Conservation (phyloP, 768 basidiomycete genomes). For the Trametes cinnabarina region DNA sequence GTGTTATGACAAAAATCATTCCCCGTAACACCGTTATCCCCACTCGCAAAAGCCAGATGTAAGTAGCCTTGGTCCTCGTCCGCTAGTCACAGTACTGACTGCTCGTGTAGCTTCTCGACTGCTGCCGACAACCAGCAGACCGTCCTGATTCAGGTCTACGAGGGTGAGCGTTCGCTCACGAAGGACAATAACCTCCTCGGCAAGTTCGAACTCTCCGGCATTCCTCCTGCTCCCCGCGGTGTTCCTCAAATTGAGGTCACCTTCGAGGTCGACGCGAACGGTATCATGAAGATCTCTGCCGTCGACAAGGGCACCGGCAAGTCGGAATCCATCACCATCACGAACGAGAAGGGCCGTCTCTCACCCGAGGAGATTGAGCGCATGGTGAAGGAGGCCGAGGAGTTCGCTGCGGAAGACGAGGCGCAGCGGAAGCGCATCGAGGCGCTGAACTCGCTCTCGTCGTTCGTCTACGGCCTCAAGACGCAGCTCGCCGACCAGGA, state of each 20-base stretch:
- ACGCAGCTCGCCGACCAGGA: conserved; percentile 84
- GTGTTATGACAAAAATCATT: conserved; percentile 97
- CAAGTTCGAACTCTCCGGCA: conserved; percentile 90
- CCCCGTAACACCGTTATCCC: conserved; percentile 98
- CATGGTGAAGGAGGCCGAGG: conserved; percentile 93
- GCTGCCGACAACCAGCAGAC: conserved; percentile 92
- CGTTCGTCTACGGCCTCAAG: conserved; percentile 87
- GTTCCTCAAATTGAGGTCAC: conserved; percentile 97
- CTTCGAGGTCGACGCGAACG: conserved; percentile 63
- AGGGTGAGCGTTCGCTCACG: conserved; percentile 95
- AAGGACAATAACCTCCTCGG: conserved; percentile 99
- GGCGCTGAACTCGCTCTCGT: conserved; percentile 75
- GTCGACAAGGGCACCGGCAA: conserved; percentile 93
- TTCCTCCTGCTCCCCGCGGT: conserved; percentile 94
- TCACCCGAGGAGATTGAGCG: conserved; percentile 74
- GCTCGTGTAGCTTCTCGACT: conserved; percentile 54
- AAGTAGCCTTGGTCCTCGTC: conserved; percentile 23
- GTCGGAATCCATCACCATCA: conserved; percentile 88
- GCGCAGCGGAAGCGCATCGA: conserved; percentile 82
- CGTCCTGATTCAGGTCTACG: conserved; percentile 95
- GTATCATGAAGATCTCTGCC: conserved; percentile 85
- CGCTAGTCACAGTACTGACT: conserved; percentile 25
- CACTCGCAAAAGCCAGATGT: conserved; percentile 95
- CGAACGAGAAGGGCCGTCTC: conserved; percentile 90
- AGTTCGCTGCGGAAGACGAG: conserved; percentile 79